Evolutionary conservation across 306 rosid genomes (phyloP), one percentile per base, ranked within the genome.

Genomic region (Spatholobus suberectus): DNA sequence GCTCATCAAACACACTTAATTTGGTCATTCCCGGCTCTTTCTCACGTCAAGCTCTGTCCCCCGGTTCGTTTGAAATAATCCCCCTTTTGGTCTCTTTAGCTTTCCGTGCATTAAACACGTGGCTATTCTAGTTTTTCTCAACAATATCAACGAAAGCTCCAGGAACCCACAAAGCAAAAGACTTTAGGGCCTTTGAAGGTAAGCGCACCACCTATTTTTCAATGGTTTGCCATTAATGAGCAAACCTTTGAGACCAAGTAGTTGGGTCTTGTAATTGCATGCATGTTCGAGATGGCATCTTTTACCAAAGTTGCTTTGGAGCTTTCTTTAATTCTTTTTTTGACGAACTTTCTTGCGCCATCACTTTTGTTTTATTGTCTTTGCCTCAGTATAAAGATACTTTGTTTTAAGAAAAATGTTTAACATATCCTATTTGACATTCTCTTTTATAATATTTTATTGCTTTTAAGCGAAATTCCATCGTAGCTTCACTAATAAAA

Each of bases 241-340:
- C 73, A 57, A 34, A 27, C 3, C 84, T 37, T 40, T 55, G 59
- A 62, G 55, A 49, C 29, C 75, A 55, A 35, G 32, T 73, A 9
- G 15, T 68, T 73, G 68, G 2, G 47, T 26, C 35, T 73, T 43
- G 29, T 61, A 51, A 55, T 82, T 70, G 75, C 38, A 26, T 38
- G 70, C 70, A 65, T 63, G 69, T 23, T 41, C 17, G 59, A 49
- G 37, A 44, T 58, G 79, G 58, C 74, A 20, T 17, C 85, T 79
- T 86, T 83, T 83, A 23, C 27, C 2, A 83, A 88, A 88, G 88
- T 77, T 80, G 84, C 91, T 86, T 89, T 84, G 69, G 65, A 73
- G 32, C 34, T 44, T 37, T 73, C 70, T 58, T 86, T 82, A 34
- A 6, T 66, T 72, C n/a, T n/a, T 55, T 58, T 46, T 49, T 62